These are phyloP conservation scores for Phytopythium boreale DNA, from an alignment of 352 stramenopile genomes.

Conservation along the genomic window DNA sequence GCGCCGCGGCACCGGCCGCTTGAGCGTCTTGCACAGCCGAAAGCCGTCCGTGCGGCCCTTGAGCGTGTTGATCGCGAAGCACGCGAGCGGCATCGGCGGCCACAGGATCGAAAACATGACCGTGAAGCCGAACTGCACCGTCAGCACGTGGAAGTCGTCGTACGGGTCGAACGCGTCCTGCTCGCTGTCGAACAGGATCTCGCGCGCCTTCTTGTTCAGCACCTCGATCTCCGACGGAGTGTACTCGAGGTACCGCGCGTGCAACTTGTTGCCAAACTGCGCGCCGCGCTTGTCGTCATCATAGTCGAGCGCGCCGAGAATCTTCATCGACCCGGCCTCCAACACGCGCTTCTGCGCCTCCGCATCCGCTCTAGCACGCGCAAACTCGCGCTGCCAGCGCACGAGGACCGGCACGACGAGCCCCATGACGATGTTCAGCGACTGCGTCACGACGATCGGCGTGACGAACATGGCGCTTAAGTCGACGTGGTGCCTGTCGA, in stretches of 20 bases:
- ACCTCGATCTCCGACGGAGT: slow-evolving; percentile 57
- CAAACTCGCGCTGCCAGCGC: slow-evolving; percentile 59
- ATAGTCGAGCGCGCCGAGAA: slow-evolving; percentile 78
- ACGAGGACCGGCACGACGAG: slow-evolving; percentile 67
- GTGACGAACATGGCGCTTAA: slow-evolving; percentile 85
- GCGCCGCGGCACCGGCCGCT: slow-evolving; percentile 62
- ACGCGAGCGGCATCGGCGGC: slow-evolving; percentile 72
- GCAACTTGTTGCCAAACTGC: slow-evolving; percentile 72
- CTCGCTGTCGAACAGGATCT: slow-evolving; percentile 70
- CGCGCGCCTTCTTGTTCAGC: slow-evolving; percentile 61
- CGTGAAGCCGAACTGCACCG: slow-evolving; percentile 70
- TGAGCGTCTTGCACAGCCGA: slow-evolving; percentile 64
- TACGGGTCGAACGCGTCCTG: slow-evolving; percentile 76
- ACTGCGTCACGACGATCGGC: slow-evolving; percentile 82
- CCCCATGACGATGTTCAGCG: slow-evolving; percentile 70
- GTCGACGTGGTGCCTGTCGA: slow-evolving; percentile 82
- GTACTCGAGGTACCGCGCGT: slow-evolving; percentile 65
- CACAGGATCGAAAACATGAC: slow-evolving; percentile 84
- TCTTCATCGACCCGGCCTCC: slow-evolving; percentile 75
- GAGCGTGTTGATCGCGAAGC: slow-evolving; percentile 67
- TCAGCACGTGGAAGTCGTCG: slow-evolving; percentile 70
- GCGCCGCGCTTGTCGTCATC: slow-evolving; percentile 39
- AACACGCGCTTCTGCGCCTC: slow-evolving; percentile 66
- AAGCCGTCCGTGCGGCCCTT: slow-evolving; percentile 69
- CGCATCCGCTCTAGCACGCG: slow-evolving; percentile 53